Conservation (phyloP, 225 moss, liverwort and hornwort species). For the Marchantia paleacea region DNA sequence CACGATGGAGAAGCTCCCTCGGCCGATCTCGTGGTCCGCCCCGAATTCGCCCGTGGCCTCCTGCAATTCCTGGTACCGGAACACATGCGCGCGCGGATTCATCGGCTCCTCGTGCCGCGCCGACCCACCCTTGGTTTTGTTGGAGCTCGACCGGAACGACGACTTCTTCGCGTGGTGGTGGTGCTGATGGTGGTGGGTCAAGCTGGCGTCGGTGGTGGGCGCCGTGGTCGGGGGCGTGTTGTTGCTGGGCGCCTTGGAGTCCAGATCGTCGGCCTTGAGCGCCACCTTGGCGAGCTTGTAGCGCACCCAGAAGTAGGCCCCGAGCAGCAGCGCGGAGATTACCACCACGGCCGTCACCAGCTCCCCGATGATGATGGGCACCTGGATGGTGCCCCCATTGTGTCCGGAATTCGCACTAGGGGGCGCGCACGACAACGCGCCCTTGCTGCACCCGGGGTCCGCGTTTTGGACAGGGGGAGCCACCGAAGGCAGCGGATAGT, state of each 20-base stretch:
- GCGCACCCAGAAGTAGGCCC: conserved; percentile 64
- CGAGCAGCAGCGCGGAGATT: conserved; percentile 57
- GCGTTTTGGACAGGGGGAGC: conserved; percentile 26
- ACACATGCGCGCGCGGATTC: conserved; percentile 52
- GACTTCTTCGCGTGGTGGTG: conserved; percentile 30
- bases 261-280: conserved; percentile 12
- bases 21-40: conserved; percentile 42
- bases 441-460: conserved; percentile 22
- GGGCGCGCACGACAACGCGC: conserved; percentile 33
- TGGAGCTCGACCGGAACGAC: conserved; percentile 39
- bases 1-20: conserved; percentile 67
- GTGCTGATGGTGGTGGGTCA: not conserved
- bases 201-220: conserved; percentile 8
- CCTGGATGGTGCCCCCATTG: conserved; percentile 52
- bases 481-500: conserved; percentile 45
- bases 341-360: conserved; percentile 65
- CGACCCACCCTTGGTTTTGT: conserved; percentile 12
- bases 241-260: conserved; percentile 23
- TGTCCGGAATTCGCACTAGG: conserved; percentile 7
- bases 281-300: conserved; percentile 40
- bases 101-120: conserved; percentile 32
- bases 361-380: conserved; percentile 72
- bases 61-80: conserved; percentile 54
- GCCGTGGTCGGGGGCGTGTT: conserved; percentile 16
- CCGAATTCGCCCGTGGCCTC: conserved; percentile 50